phyloP scores from a whole-genome alignment of 73 alveolate genomes.

The Stentor roeselii region DNA sequence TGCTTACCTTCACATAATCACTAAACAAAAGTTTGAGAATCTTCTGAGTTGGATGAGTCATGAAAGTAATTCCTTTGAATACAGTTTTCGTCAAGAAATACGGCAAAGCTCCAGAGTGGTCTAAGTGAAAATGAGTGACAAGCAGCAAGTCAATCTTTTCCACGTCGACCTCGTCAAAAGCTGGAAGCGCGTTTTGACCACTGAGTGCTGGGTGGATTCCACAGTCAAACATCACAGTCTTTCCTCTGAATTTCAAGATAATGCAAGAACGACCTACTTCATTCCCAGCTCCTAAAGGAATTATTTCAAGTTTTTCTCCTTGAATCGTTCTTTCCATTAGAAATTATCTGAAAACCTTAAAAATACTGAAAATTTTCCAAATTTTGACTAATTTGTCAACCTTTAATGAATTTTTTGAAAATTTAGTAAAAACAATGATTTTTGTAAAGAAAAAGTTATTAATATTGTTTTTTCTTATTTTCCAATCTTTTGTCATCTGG shows the following conservation, averaged over 20 bases:
- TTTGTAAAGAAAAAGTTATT: no score
- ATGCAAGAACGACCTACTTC: conserved; percentile 98
- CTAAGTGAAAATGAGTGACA: conserved; percentile 97
- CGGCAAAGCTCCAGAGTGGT: conserved; percentile 97
- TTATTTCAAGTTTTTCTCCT: conserved; percentile 46
- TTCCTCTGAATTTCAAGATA: conserved; percentile 82
- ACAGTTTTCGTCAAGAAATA: conserved; percentile 95
- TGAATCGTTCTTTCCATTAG: conserved; percentile 23
- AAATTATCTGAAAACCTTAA: no score
- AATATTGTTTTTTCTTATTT: no score
- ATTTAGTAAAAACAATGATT: no score
- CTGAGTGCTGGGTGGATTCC: conserved; percentile 97
- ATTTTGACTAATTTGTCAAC: no score
- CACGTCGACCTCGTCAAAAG: conserved; percentile 91
- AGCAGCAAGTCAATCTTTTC: conserved; percentile 82
- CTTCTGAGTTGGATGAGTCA: conserved; percentile 99
- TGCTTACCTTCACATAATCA: conserved; percentile 93
- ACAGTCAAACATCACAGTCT: conserved; percentile 93
- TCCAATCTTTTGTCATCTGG: no score
- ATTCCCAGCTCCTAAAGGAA: conserved; percentile 96
- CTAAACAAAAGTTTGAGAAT: conserved; percentile 85
- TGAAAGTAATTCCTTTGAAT: conserved; percentile 96
- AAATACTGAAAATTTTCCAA: no score
- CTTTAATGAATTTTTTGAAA: no score
- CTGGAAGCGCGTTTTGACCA: conserved; percentile 92